Evolutionary conservation across 73 alveolate species (phyloP), one percentile per base, ranked within the genome.

Genomic region (Paramecium caudatum): DNA sequence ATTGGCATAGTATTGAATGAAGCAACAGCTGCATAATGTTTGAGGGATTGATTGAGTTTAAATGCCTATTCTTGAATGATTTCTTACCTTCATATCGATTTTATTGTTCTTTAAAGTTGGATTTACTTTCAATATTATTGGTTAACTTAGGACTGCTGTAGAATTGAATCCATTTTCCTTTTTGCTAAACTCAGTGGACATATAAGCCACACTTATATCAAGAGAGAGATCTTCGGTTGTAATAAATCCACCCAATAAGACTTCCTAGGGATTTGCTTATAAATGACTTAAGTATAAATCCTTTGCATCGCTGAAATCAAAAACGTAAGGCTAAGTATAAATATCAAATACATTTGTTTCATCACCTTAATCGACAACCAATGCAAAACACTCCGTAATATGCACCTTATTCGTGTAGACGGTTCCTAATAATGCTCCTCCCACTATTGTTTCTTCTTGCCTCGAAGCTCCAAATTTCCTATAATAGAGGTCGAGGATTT

Each of bases 61-160:
- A 27, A 74, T 36, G 88, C 88, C 84, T 68, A n/a, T 1, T 13
- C 34, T 32, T 33, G 25, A 3, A 27, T 3, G 34, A n/a, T 3
- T 25, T 17, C 3, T 13, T 68, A 68, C 84, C 43, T 23, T 74
- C 88, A 74, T 74, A 15, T 74, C 88, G 7, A 74, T 41, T 10
- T 30, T 19, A 21, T 41, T 74, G 6, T 15, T 8, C 16, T 74
- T 45, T 10, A 74, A 39, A 41, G 88, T 74, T 16, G 88, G 88
- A 74, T 74, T 43, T 19, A 74, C 5, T 74, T 74, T 74, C n/a
- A 74, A 68, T 9, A 74, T 74, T 8, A 74, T 74, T 2, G 88
- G 88, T 39, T 74, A 74, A 19, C 88, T 68, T 74, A 74, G n/a
- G 21, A 74, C 88, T 74, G 88, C 62, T 2, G 69, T 74, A 41